Percentiles rank a stretch among this genome's conserved stretches.
These are phyloP conservation scores for Hypoxylon sp. DNA, from an alignment of 2,329 filamentous ascomycete species.

Conservation along the genomic window DNA sequence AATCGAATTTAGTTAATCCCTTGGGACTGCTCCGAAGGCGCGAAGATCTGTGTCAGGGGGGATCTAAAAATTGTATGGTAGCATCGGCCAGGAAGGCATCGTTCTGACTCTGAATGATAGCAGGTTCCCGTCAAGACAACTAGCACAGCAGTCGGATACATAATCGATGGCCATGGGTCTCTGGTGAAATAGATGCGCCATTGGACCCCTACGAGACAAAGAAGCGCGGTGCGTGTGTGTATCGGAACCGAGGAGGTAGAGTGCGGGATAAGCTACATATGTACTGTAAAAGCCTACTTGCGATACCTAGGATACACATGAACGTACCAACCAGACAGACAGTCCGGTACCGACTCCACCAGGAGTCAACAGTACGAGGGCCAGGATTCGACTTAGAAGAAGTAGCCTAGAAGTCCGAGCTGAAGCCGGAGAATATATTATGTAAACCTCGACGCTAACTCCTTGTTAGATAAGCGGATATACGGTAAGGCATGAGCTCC, in stretches of 20 bases:
- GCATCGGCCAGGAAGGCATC: too few relatives aligned
- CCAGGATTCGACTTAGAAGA: conserved; percentile 6
- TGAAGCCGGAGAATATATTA: conserved; percentile 5
- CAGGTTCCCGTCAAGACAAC: too few relatives aligned
- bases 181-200: not conserved
- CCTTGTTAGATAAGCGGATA: conserved; percentile 1
- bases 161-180: too few relatives aligned
- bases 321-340: conserved; percentile 1
- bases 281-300: not conserved
- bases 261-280: conserved; percentile 4
- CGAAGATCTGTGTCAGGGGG: too few relatives aligned
- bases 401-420: conserved; percentile 3
- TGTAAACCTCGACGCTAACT: conserved; percentile 19
- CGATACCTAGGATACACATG: conserved; percentile 8
- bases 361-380: not conserved
- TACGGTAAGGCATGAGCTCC: not conserved
- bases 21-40: not conserved
- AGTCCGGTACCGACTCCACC: not conserved
- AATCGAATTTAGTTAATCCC: not conserved
- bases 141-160: not conserved
- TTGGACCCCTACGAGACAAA: not conserved
- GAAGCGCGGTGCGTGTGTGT: not conserved
- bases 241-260: not conserved
- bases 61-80: too few relatives aligned
- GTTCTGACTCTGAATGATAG: too few relatives aligned